These are phyloP conservation scores for Calocybe gangraenosa DNA, from an alignment of 768 basidiomycete genomes.

Conservation along the genomic window DNA sequence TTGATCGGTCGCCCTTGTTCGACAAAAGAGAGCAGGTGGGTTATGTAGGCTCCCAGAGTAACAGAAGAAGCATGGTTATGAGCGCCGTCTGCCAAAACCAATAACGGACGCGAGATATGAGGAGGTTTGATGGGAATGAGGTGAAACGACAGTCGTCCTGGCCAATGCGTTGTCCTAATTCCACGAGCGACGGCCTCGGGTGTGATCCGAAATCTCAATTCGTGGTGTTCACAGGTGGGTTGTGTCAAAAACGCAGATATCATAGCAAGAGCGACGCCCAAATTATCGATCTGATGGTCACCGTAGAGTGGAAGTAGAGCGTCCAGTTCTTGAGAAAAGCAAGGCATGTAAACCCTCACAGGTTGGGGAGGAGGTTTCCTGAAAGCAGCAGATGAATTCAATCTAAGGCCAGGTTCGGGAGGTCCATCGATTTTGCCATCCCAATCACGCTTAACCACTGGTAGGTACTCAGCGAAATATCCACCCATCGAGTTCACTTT, in stretches of 20 bases:
- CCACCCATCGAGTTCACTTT: conserved; percentile 40
- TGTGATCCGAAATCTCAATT: conserved; percentile 36
- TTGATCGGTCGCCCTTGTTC: conserved; percentile 23
- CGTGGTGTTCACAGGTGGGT: conserved; percentile 24
- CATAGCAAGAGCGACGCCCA: conserved; percentile 63
- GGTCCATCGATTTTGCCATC: conserved; percentile 32
- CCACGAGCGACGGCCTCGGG: conserved; percentile 50
- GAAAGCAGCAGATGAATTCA: conserved; percentile 24
- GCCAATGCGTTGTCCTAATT: conserved; percentile 63
- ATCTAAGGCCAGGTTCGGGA: conserved; percentile 23
- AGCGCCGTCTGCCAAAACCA: conserved; percentile 86
- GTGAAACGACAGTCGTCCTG: conserved; percentile 79
- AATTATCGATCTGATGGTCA: conserved; percentile 80
- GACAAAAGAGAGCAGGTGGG: conserved; percentile 25
- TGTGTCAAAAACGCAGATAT: conserved; percentile 53
- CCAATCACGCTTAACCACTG: conserved; percentile 32
- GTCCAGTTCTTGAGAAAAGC: conserved; percentile 39
- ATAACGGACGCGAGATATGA: conserved; percentile 12
- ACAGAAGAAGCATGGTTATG: conserved; percentile 82
- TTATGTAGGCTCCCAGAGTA: conserved; percentile 64
- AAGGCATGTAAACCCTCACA: conserved; percentile 38
- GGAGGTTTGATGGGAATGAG: conserved; percentile 20
- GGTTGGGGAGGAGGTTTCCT: conserved; percentile 34
- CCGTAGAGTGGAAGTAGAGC: conserved; percentile 69
- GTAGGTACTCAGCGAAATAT: conserved; percentile 31